Evolutionary conservation across 371 early-diverging fungal genomes (phyloP).

Genomic region (Syncephalastrum racemosum): DNA sequence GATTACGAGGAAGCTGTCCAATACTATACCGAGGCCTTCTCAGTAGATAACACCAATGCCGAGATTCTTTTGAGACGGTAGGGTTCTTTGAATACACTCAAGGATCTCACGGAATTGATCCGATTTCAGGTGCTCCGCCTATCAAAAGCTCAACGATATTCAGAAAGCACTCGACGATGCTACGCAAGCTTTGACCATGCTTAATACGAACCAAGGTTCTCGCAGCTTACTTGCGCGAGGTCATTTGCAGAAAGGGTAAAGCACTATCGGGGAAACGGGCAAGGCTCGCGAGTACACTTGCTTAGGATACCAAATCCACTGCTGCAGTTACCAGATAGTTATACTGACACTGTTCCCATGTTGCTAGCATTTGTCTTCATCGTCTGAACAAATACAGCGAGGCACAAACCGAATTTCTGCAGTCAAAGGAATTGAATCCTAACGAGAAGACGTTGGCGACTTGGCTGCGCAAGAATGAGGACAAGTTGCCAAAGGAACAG

Average conservation of each 20-base stretch:
- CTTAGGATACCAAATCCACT: neutral
- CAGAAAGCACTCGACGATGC: constrained; percentile 65
- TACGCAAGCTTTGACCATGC: constrained; percentile 49
- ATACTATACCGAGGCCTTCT: constrained; percentile 77
- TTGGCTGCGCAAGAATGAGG: constrained; percentile 53
- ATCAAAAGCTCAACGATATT: constrained; percentile 58
- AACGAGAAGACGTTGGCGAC: constrained; percentile 51
- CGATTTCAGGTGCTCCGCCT: constrained; percentile 51
- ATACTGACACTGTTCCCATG: neutral
- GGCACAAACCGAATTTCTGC: constrained; percentile 54
- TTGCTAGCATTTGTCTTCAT: constrained; percentile 49
- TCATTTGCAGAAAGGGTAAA: constrained; percentile 58
- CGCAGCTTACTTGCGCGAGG: constrained; percentile 62
- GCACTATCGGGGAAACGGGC: neutral
- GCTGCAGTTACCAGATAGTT: neutral
- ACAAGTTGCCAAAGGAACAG: constrained; percentile 29
- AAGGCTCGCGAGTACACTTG: neutral
- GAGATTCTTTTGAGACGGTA: constrained; percentile 64
- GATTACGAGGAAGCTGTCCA: constrained; percentile 75
- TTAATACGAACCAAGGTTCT: constrained; percentile 44
- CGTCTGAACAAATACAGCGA: constrained; percentile 48
- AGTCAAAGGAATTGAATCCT: constrained; percentile 50
- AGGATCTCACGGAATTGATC: neutral
- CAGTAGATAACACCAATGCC: constrained; percentile 67
- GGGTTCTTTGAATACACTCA: neutral